Conservation (phyloP, 352 stramenopile species). For the Phytophthora constricta region DNA sequence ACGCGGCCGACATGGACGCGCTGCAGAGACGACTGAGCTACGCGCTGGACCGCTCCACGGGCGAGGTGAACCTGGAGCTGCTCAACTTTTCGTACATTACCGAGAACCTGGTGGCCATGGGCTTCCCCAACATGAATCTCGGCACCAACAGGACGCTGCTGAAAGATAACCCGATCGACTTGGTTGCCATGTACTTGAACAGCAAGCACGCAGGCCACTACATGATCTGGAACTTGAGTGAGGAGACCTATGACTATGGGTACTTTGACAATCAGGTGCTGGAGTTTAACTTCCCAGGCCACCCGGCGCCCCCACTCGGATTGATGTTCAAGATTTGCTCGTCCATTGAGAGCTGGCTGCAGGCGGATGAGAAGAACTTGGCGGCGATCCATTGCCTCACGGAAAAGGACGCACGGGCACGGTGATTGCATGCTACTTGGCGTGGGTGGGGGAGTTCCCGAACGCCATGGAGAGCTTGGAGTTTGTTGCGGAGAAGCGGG, state of each 20-base stretch:
- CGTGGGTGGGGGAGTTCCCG: conserved; percentile 93
- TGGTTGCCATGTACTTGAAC: conserved; percentile 95
- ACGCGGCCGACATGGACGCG: conserved; percentile 87
- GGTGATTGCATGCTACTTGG: conserved; percentile 96
- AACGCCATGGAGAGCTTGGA: conserved; percentile 94
- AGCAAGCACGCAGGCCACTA: conserved; percentile 94
- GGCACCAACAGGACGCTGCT: conserved; percentile 77
- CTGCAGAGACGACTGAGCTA: conserved; percentile 83
- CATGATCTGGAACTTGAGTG: conserved; percentile 99
- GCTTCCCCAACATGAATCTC: conserved; percentile 90
- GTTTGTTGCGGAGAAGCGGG: conserved; percentile 92
- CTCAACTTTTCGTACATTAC: conserved; percentile 94
- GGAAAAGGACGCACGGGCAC: conserved; percentile 94
- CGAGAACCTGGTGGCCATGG: conserved; percentile 90
- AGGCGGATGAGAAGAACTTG: conserved; percentile 95
- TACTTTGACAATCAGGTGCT: conserved; percentile 97
- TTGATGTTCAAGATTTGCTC: conserved; percentile 98
- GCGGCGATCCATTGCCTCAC: conserved; percentile 97
- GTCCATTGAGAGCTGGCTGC: conserved; percentile 97
- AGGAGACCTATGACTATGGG: conserved; percentile 96
- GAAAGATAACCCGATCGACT: conserved; percentile 90
- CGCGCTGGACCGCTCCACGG: conserved; percentile 77
- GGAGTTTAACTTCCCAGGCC: conserved; percentile 97
- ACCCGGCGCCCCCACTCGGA: conserved; percentile 95
- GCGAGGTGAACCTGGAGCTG: conserved; percentile 84